These are phyloP conservation scores for Cetraspora pellucida DNA, from an alignment of 192 early-diverging fungal genomes.

Conservation along the genomic window DNA sequence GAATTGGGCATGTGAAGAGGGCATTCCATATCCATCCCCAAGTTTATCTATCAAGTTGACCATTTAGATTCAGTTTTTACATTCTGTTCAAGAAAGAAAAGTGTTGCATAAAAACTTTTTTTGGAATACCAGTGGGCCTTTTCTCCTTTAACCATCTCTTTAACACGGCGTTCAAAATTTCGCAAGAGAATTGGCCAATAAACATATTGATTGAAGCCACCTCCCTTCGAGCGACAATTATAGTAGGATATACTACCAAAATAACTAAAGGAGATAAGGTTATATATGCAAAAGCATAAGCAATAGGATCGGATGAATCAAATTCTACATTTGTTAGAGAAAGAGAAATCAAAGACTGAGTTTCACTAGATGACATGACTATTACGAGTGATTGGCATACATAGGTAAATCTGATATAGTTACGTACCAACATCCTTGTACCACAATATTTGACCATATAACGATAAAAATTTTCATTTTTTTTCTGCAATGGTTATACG, in stretches of 20 bases:
- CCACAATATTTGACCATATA: too few relatives aligned
- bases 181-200: slow-evolving; percentile 71
- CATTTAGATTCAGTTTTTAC: too few relatives aligned
- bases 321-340: slow-evolving; percentile 76
- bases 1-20: slow-evolving; percentile 80
- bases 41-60: slow-evolving; percentile 54
- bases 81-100: background rate
- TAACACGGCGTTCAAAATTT: slow-evolving; percentile 60
- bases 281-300: slow-evolving; percentile 62
- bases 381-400: too few relatives aligned
- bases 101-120: background rate
- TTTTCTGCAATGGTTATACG: too few relatives aligned
- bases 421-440: too few relatives aligned
- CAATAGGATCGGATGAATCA: slow-evolving; percentile 55
- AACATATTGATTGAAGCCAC: slow-evolving; percentile 61
- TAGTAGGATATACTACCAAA: slow-evolving; percentile 67
- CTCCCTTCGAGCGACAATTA: slow-evolving; percentile 63
- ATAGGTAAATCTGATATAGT: too few relatives aligned
- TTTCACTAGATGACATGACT: slow-evolving; percentile 45
- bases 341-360: slow-evolving; percentile 55
- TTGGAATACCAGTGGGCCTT: slow-evolving; percentile 61
- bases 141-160: slow-evolving; percentile 64
- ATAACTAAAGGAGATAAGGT: slow-evolving; percentile 69
- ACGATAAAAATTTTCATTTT: too few relatives aligned
- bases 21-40: slow-evolving; percentile 83